Conservation (phyloP, 768 basidiomycete genomes). For the Cystoderma amianthinum region DNA sequence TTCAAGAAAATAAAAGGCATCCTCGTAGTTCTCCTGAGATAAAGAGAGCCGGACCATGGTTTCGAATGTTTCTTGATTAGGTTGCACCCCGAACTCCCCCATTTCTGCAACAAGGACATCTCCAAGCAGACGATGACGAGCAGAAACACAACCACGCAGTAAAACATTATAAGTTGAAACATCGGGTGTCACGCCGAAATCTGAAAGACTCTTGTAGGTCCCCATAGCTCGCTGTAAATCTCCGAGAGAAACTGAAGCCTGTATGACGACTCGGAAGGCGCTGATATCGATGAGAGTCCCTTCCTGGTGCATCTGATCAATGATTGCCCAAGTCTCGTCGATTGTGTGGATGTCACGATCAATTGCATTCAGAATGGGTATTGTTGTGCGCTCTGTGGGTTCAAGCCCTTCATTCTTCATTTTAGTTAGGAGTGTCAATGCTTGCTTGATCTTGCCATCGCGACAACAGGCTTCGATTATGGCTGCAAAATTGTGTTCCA, state of each 20-base stretch:
- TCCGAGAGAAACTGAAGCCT: slow-evolving; percentile 49
- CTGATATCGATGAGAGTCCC: slow-evolving; percentile 46
- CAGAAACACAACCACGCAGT: slow-evolving; percentile 54
- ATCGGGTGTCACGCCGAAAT: slow-evolving; percentile 50
- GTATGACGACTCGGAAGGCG: slow-evolving; percentile 61
- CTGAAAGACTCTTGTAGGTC: slow-evolving; percentile 58
- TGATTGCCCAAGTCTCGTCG: slow-evolving; percentile 56
- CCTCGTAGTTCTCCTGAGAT: slow-evolving; percentile 69
- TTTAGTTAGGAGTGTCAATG: slow-evolving; percentile 47
- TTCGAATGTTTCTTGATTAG: slow-evolving; percentile 58
- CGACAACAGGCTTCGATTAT: slow-evolving; percentile 69
- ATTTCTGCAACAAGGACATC: slow-evolving; percentile 63
- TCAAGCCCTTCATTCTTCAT: slow-evolving; percentile 51
- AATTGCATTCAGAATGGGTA: slow-evolving; percentile 46
- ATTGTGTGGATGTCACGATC: slow-evolving; percentile 40
- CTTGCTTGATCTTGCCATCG: slow-evolving; percentile 51
- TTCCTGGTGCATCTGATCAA: slow-evolving; percentile 53
- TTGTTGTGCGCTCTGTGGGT: slow-evolving; percentile 44
- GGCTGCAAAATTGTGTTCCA: slow-evolving; percentile 74
- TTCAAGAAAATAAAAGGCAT: slow-evolving; percentile 85
- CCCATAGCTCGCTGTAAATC: slow-evolving; percentile 76
- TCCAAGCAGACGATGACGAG: slow-evolving; percentile 59
- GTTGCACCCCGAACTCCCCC: slow-evolving; percentile 45
- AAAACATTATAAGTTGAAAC: slow-evolving; percentile 65
- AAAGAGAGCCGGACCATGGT: slow-evolving; percentile 65